Conservation (phyloP, 202 grass and related monocot species). For the Tripidium arundinaceum region DNA sequence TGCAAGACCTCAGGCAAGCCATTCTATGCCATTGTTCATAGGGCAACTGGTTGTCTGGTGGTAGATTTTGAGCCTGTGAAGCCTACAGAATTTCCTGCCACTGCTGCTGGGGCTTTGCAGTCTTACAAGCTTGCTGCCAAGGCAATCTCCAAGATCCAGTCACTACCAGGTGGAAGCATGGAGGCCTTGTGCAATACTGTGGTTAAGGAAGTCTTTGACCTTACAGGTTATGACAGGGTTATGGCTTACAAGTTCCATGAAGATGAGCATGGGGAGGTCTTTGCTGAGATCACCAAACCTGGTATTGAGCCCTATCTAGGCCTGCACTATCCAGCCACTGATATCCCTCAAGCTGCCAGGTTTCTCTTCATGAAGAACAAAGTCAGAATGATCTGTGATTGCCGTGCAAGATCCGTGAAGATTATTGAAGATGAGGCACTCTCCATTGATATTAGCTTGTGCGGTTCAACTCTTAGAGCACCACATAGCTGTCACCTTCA, state of each 20-base stretch:
- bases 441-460: conserved; percentile 73
- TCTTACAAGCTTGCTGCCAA: conserved; percentile 99
- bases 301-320: conserved; percentile 88
- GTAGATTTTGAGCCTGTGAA: conserved; percentile 92
- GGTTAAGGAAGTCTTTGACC: conserved; percentile 82
- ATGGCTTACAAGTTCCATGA: conserved; percentile 98
- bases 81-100: conserved; percentile 72
- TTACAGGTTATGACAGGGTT: conserved; percentile 92
- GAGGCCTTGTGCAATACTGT: conserved; percentile 64
- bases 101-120: conserved; percentile 91
- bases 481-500: conserved; percentile 90
- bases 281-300: conserved; percentile 76
- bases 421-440: conserved; percentile 68
- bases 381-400: conserved; percentile 95
- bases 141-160: conserved; percentile 88
- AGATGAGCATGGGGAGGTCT: conserved; percentile 91
- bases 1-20: conserved; percentile 89
- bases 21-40: conserved; percentile 92
- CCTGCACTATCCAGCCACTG: conserved; percentile 90
- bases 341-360: conserved; percentile 88
- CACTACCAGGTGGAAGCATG: conserved; percentile 76
- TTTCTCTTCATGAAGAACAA: conserved; percentile 99
- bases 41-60: conserved; percentile 72
- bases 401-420: conserved; percentile 58
- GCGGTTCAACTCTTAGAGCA: conserved; percentile 80